Evolutionary conservation across 352 stramenopile species (phyloP), one percentile per base, ranked within the genome.

Genomic region (Globisporangium spinosum): DNA sequence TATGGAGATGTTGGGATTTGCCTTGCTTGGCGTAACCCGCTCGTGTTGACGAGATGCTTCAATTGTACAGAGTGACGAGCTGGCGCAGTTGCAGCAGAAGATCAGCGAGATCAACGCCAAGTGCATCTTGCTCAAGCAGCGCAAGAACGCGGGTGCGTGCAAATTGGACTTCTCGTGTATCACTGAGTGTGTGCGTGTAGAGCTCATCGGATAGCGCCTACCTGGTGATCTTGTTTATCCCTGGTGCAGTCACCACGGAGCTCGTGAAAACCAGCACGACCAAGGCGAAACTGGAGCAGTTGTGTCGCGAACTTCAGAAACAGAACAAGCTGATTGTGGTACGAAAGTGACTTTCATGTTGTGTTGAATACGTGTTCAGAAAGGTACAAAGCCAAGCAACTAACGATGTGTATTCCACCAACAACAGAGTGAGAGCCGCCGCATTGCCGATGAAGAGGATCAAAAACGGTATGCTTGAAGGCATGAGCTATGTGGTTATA

Each of bases 321-420:
- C 88, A 96, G 58, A 96, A 96, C 72, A 96, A 96, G 66, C 71
- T 89, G 20, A 93, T 93, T 65, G 78, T 93, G 65, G 82, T 90
- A 66, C 32, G 75, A 25, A 43, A 43, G 25, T 3, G 4, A 13
- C 45, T 13, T 3, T 20, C 22, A 0, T 65, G 2, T 27, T 64
- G 29, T 64, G 9, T 23, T 60, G 2, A 53, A 10, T 58, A 0
- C 38, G 6, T 70, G 53, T 38, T 58, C 22, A 32, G 22, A 9
- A 9, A 20, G 10, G 51, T 20, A 47, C 40, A 49, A 49, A 49
- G 4, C 6, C 0, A 49, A n/a, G 8, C 15, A 51, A 51, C 43
- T 22, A 51, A 51, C 2, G 0, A 4, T n/a, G 40, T 49, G 13
- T 49, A n/a, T n/a, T 40, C 10, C 10, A 17, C 15, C 23, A 17